Conservation (phyloP, 2,329 filamentous ascomycete species). For the Penicillium sp. region DNA sequence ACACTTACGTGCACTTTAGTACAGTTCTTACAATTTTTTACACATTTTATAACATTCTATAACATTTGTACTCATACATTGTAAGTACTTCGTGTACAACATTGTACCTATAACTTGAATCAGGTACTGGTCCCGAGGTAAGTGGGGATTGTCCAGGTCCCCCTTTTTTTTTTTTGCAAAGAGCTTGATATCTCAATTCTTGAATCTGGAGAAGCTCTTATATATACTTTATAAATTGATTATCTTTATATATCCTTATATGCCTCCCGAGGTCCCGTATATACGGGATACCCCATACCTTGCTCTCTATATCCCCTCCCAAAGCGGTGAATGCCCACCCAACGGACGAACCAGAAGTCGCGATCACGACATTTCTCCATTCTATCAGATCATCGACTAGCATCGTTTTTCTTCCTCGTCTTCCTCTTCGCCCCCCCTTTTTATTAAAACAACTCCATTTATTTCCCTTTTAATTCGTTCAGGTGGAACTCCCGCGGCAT, state of each 20-base stretch:
- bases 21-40: not conserved
- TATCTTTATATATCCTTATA: not conserved
- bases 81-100: not conserved
- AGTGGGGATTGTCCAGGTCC: not conserved
- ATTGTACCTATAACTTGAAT: not conserved
- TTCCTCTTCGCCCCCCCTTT: constrained; percentile 7
- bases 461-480: constrained; percentile 10
- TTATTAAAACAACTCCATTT: constrained; percentile 6
- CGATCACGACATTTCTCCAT: constrained; percentile 49
- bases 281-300: not conserved
- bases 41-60: too few species aligned
- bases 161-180: not conserved
- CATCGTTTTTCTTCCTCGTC: constrained; percentile 6
- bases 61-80: not conserved
- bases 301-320: not conserved
- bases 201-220: not conserved
- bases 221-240: not conserved
- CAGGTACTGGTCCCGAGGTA: not conserved
- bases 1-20: not conserved
- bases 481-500: constrained; percentile 10
- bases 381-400: constrained; percentile 44
- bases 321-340: constrained; percentile 24
- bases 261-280: too few species aligned
- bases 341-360: constrained; percentile 31
- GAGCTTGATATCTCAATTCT: not conserved